A percentile compares a stretch with the other conserved stretches of the same genome.
phyloP scores from a whole-genome alignment of 2,329 filamentous ascomycete species.

The Fusarium sambucinum region DNA sequence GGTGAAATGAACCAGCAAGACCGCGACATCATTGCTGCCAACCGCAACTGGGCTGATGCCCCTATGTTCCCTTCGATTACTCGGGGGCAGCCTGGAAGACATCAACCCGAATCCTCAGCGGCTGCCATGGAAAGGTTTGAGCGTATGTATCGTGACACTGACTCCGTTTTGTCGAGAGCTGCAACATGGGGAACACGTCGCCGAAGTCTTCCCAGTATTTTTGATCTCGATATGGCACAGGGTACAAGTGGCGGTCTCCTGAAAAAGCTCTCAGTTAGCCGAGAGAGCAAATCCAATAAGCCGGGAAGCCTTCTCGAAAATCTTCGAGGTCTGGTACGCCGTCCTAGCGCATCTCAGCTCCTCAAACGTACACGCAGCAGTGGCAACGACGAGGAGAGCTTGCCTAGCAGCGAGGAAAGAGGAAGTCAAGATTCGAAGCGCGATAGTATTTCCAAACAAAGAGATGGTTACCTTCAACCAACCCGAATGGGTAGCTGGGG shows the following conservation, averaged over 20 bases:
- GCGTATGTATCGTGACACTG: constrained; percentile 65
- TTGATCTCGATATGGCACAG: constrained; percentile 67
- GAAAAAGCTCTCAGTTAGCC: constrained; percentile 70
- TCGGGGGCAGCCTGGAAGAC: constrained; percentile 45
- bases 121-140: constrained; percentile 67
- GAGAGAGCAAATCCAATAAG: constrained; percentile 61
- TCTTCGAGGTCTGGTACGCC: constrained; percentile 63
- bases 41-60: constrained; percentile 63
- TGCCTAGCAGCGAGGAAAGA: constrained; percentile 41
- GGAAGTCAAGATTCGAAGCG: constrained; percentile 48
- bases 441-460: constrained; percentile 55
- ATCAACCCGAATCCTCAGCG: constrained; percentile 65
- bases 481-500: constrained; percentile 65
- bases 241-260: constrained; percentile 71
- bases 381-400: constrained; percentile 49
- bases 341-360: constrained; percentile 59
- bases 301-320: constrained; percentile 62
- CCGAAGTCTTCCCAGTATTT: constrained; percentile 70
- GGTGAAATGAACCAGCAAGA: constrained; percentile 61
- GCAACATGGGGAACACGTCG: constrained; percentile 79
- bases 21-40: constrained; percentile 62
- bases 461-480: constrained; percentile 63
- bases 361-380: constrained; percentile 63
- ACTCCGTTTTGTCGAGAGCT: constrained; percentile 70
- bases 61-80: constrained; percentile 62